These are phyloP conservation scores for Podila epicladia DNA, from an alignment of 192 early-diverging fungal species.

Conservation along the genomic window DNA sequence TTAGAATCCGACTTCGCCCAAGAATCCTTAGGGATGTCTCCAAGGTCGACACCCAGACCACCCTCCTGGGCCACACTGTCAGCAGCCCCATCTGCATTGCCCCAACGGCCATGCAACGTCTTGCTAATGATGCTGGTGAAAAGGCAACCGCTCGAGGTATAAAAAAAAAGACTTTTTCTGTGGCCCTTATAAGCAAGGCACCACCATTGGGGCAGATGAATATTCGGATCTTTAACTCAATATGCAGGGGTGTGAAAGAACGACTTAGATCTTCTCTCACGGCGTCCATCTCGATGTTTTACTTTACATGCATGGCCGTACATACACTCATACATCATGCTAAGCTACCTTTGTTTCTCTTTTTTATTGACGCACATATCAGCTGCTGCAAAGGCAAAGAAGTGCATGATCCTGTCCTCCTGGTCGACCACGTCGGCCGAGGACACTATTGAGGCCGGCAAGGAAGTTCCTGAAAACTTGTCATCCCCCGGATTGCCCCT, in stretches of 20 bases:
- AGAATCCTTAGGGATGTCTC: slow-evolving; percentile 81
- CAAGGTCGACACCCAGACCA: slow-evolving; percentile 68
- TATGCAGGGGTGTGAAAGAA: no score
- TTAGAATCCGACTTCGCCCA: slow-evolving; percentile 75
- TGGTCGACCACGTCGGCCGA: slow-evolving; percentile 52
- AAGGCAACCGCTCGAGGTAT: slow-evolving; percentile 70
- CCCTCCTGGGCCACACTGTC: slow-evolving; percentile 65
- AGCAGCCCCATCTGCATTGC: slow-evolving; percentile 79
- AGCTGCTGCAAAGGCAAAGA: slow-evolving; percentile 82
- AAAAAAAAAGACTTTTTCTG: background rate
- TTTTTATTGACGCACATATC: background rate
- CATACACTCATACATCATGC: no score
- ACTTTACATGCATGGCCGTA: no score
- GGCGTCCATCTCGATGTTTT: no score
- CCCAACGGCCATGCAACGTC: slow-evolving; percentile 80
- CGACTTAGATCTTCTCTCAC: no score
- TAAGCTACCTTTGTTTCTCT: background rate
- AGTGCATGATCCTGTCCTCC: slow-evolving; percentile 76
- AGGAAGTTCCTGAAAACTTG: slow-evolving; percentile 55
- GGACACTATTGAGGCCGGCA: slow-evolving; percentile 64
- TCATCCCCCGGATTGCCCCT: slow-evolving; percentile 58
- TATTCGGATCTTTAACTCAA: no score
- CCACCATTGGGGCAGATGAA: no score
- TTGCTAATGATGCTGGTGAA: slow-evolving; percentile 76
- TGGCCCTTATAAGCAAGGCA: slow-evolving; percentile 9